Conservation (phyloP, 306 rosid species). For the Quercus variabilis region DNA sequence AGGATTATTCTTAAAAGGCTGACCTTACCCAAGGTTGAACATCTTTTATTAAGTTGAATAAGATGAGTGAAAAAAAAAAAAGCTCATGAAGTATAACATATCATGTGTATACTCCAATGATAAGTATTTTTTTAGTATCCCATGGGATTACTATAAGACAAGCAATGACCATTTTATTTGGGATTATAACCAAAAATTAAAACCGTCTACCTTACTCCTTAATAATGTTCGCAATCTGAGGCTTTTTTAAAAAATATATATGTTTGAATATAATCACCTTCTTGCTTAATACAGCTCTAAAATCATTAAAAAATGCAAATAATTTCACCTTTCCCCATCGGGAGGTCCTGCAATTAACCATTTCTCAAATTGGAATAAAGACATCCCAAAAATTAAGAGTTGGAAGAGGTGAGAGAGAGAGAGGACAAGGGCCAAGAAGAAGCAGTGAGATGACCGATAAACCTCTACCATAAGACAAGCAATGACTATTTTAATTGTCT, state of each 20-base stretch:
- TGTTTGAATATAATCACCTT: neutral
- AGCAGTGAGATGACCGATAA: neutral
- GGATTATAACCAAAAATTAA: too few species aligned
- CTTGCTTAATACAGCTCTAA: neutral
- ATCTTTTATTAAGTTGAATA: too few species aligned
- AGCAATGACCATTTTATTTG: too few species aligned
- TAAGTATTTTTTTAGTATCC: too few species aligned
- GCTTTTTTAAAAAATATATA: too few species aligned
- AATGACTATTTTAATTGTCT: constrained; percentile 15
- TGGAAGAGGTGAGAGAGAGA: neutral
- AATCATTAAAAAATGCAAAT: neutral
- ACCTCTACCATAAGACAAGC: neutral
- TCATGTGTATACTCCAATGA: too few species aligned
- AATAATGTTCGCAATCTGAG: neutral
- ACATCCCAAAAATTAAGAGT: neutral
- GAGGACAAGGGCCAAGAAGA: neutral
- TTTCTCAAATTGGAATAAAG: neutral
- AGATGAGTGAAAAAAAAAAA: too few species aligned
- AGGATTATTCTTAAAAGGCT: too few species aligned
- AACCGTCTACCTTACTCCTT: too few species aligned
- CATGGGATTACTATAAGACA: too few species aligned
- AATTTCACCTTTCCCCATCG: neutral
- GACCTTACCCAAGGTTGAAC: too few species aligned
- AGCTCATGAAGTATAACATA: too few species aligned
- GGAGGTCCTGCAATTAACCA: neutral